A percentile compares a stretch with the other conserved stretches of the same genome.
These are phyloP conservation scores for Withania somnifera DNA, from an alignment of 305 asterid species.

Conservation along the genomic window DNA sequence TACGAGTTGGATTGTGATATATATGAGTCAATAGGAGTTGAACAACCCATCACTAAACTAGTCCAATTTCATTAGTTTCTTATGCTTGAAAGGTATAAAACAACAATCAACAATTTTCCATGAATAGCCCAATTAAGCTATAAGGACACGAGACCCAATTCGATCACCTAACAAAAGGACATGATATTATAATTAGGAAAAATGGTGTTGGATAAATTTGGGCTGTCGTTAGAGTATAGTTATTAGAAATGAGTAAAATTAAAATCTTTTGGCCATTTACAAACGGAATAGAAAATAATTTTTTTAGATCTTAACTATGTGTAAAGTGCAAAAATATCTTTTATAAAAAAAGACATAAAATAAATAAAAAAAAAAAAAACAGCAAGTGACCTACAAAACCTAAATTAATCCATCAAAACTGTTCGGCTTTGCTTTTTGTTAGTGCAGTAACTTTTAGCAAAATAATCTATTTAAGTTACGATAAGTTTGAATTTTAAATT, in stretches of 20 bases:
- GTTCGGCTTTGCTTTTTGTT: no score
- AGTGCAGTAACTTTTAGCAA: no score
- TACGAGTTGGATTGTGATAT: background rate
- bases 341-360: no score
- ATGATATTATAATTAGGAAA: no score
- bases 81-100: background rate
- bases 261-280: background rate
- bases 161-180: background rate
- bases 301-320: background rate
- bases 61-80: background rate
- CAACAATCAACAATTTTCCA: background rate
- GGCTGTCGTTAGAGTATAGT: no score
- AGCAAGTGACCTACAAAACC: background rate
- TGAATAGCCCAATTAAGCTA: background rate
- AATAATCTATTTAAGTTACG: no score
- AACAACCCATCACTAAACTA: background rate
- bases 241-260: background rate
- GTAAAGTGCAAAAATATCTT: no score
- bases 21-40: slow-evolving; percentile 4
- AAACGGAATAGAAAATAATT: background rate
- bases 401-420: background rate
- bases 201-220: no score
- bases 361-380: no score
- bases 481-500: no score
- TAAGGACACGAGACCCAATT: background rate